A percentile compares a stretch with the other conserved stretches of the same genome.
phyloP scores from a whole-genome alignment of 148 eudicot genomes.

The Tetragonia tetragonoides region DNA sequence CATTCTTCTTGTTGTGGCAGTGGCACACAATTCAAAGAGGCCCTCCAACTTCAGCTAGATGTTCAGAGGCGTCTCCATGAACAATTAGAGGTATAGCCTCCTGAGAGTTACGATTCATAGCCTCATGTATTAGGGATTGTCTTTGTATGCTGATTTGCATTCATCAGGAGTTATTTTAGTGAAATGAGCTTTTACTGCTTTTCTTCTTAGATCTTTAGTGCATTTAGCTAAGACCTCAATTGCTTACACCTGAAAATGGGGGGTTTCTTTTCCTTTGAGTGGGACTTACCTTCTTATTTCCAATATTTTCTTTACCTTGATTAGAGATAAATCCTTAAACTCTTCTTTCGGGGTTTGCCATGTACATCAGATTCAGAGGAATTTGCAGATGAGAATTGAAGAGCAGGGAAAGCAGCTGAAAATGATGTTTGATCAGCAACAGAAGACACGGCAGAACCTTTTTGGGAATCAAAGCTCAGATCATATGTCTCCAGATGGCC shows the following conservation, averaged over 20 bases:
- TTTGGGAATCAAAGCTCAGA: conserved; percentile 30
- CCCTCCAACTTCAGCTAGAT: conserved; percentile 73
- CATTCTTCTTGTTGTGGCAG: conserved; percentile 29
- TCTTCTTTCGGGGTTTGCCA: not conserved
- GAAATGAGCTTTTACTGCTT: no score
- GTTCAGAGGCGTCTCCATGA: conserved; percentile 86
- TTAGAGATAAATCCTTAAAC: not conserved
- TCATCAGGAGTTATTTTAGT: no score
- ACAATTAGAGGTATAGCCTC: conserved; percentile 61
- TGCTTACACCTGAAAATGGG: no score
- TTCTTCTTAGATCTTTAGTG: no score
- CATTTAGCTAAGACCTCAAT: no score
- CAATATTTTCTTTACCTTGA: not conserved
- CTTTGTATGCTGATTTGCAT: no score
- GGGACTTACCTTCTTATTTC: not conserved
- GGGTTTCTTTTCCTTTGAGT: no score
- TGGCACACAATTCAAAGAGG: conserved; percentile 65
- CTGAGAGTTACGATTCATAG: not conserved
- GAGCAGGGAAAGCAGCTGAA: conserved; percentile 81
- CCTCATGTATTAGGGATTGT: not conserved
- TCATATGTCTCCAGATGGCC: conserved; percentile 25
- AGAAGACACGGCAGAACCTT: conserved; percentile 35
- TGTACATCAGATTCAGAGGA: conserved; percentile 61
- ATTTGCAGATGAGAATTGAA: conserved; percentile 75
- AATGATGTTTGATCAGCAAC: conserved; percentile 76